Conservation (phyloP, 495 filamentous ascomycete genomes). For the Jackrogersella minutella region DNA sequence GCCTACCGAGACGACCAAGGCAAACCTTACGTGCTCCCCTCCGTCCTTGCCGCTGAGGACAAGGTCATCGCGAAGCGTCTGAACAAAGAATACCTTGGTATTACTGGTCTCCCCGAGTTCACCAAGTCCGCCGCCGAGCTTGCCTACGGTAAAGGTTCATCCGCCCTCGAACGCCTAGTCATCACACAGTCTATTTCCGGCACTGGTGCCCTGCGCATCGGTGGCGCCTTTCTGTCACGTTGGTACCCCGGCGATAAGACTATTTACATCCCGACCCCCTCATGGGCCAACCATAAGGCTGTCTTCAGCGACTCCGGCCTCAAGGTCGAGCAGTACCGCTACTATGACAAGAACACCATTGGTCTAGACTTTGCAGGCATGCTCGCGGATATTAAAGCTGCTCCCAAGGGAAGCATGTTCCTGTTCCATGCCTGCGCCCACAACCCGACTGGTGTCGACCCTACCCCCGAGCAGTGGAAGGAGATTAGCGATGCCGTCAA, state of each 20-base stretch:
- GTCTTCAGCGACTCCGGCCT: conserved; percentile 94
- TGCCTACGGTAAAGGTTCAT: conserved; percentile 84
- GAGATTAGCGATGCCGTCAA: conserved; percentile 90
- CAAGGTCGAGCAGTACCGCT: conserved; percentile 90
- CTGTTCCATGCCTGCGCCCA: conserved; percentile 97
- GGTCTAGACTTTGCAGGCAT: conserved; percentile 97
- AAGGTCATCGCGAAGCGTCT: conserved; percentile 76
- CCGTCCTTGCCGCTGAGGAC: conserved; percentile 87
- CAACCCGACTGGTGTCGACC: conserved; percentile 98
- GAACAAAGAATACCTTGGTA: conserved; percentile 98
- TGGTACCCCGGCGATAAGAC: conserved; percentile 91
- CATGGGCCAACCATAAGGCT: conserved; percentile 98
- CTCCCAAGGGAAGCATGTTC: conserved; percentile 86
- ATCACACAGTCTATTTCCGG: conserved; percentile 99
- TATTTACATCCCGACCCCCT: conserved; percentile 93
- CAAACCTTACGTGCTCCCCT: conserved; percentile 96
- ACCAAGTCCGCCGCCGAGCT: conserved; percentile 89
- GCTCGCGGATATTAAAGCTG: conserved; percentile 87
- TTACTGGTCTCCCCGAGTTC: conserved; percentile 94
- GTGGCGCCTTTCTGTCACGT: conserved; percentile 88
- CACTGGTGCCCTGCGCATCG: conserved; percentile 93
- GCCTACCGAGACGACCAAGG: conserved; percentile 93
- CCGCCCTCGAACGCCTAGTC: conserved; percentile 80
- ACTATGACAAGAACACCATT: conserved; percentile 99
- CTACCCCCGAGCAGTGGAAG: conserved; percentile 90